phyloP scores from a whole-genome alignment of 495 filamentous ascomycete genomes.

The Aspergillus sparsus region DNA sequence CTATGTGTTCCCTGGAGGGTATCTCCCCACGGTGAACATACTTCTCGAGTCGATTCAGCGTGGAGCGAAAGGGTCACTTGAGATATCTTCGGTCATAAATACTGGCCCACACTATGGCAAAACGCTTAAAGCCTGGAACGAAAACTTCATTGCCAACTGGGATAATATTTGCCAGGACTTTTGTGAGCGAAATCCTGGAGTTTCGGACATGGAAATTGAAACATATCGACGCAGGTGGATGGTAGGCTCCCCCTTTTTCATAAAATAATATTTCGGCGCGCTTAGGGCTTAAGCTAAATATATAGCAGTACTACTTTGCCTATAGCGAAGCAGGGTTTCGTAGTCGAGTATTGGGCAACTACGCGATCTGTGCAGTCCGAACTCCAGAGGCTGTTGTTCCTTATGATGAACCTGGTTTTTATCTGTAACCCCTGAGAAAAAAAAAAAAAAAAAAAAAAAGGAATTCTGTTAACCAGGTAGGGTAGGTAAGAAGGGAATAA shows the following conservation, averaged over 20 bases:
- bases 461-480: too few species aligned
- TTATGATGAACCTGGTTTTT: background rate
- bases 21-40: slow-evolving; percentile 65
- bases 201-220: slow-evolving; percentile 59
- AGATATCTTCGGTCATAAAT: slow-evolving; percentile 64
- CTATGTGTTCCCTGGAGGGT: slow-evolving; percentile 75
- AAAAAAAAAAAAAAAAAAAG: too few species aligned
- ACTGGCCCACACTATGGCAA: slow-evolving; percentile 72
- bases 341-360: slow-evolving; percentile 69
- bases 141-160: slow-evolving; percentile 63
- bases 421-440: too few species aligned
- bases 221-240: slow-evolving; percentile 70
- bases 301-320: slow-evolving; percentile 64
- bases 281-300: too few species aligned
- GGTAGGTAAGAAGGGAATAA: too few species aligned
- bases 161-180: slow-evolving; percentile 56
- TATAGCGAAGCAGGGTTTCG: slow-evolving; percentile 74
- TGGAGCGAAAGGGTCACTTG: slow-evolving; percentile 57
- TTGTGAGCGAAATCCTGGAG: slow-evolving; percentile 50
- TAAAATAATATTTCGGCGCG: background rate
- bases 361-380: slow-evolving; percentile 54
- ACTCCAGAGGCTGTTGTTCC: slow-evolving; percentile 15
- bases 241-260: slow-evolving; percentile 34
- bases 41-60: slow-evolving; percentile 59
- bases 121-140: slow-evolving; percentile 64